Conservation (phyloP, 345 rosid species). For the Camelina laxa region DNA sequence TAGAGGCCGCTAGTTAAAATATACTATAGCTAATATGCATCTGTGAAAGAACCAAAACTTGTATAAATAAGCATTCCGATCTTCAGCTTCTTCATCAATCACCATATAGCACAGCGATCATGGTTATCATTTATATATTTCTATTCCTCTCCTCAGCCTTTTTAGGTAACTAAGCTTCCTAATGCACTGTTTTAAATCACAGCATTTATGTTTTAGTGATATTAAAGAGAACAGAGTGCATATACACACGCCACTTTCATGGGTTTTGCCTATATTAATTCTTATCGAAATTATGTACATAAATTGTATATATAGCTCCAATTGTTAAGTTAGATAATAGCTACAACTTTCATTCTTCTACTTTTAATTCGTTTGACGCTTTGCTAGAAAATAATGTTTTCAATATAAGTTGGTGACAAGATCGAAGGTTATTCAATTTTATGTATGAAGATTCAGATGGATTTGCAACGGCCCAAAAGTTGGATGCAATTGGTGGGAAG, state of each 20-base stretch:
- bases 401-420: not conserved
- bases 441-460: slow-evolving; percentile 13
- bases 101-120: not conserved
- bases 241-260: not conserved
- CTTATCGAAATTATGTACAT: not conserved
- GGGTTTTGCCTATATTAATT: not conserved
- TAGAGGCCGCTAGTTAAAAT: not conserved
- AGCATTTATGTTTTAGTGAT: not conserved
- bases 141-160: slow-evolving; percentile 14
- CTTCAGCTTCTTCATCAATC: slow-evolving; percentile 13
- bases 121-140: slow-evolving; percentile 17
- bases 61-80: slow-evolving; percentile 14
- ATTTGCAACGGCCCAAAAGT: not conserved
- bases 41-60: not conserved
- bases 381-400: not conserved
- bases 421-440: not conserved
- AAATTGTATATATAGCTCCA: not conserved
- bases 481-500: not conserved
- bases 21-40: not conserved
- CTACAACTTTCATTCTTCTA: not conserved
- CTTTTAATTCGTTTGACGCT: not conserved
- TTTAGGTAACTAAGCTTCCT: slow-evolving; percentile 16
- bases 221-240: not conserved
- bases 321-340: not conserved
- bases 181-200: not conserved